Conservation (phyloP, 208 protist species). For the Strigomonas oncopelti region DNA sequence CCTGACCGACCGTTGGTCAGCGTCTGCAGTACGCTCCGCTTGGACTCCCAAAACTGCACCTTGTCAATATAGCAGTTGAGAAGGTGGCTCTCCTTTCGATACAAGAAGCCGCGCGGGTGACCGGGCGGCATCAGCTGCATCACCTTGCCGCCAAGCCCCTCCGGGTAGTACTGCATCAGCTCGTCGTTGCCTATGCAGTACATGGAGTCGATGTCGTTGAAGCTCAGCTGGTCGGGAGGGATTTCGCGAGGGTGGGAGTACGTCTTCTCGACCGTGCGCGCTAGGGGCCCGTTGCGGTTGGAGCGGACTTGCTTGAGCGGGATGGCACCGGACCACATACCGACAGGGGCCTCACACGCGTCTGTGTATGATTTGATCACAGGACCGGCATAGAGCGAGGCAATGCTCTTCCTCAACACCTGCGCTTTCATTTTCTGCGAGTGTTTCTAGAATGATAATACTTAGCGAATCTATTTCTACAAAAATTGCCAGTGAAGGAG, state of each 20-base stretch:
- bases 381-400: constrained; percentile 53
- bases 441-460: neutral
- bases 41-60: constrained; percentile 74
- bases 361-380: constrained; percentile 74
- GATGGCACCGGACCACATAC: constrained; percentile 82
- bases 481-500: neutral
- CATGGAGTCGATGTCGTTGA: constrained; percentile 87
- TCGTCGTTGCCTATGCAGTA: constrained; percentile 90
- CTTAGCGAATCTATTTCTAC: too few species aligned
- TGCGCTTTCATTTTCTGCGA: constrained; percentile 34
- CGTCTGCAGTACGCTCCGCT: constrained; percentile 45
- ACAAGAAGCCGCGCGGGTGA: constrained; percentile 88
- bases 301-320: constrained; percentile 67
- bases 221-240: constrained; percentile 48
- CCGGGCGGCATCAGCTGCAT: constrained; percentile 89
- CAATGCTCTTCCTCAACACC: constrained; percentile 43
- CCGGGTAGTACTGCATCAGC: constrained; percentile 77
- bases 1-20: constrained; percentile 69
- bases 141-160: constrained; percentile 86
- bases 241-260: constrained; percentile 81
- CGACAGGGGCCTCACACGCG: constrained; percentile 81
- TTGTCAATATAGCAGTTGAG: constrained; percentile 89
- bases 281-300: constrained; percentile 41
- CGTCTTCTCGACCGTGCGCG: constrained; percentile 60
- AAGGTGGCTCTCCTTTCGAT: constrained; percentile 85